Percentiles rank a stretch among this genome's conserved stretches.
Evolutionary conservation across 2,329 filamentous ascomycete genomes (phyloP).

Genomic region (Hypoxylon sp.): DNA sequence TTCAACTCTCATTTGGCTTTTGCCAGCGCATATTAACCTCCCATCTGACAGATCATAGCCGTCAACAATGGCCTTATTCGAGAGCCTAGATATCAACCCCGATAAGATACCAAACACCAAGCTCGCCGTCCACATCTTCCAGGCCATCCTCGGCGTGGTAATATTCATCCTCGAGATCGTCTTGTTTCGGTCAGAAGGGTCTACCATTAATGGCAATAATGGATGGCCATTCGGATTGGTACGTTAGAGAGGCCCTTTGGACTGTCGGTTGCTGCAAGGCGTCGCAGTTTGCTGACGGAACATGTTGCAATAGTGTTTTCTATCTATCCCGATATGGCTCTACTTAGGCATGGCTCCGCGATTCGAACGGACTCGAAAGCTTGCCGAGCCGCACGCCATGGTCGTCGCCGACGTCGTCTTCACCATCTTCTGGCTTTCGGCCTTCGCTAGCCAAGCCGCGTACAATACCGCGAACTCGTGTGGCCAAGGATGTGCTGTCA

Average conservation of each 20-base stretch:
- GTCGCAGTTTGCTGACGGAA: constrained; percentile 17
- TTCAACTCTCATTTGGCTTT: constrained; percentile 9
- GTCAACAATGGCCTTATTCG: constrained; percentile 49
- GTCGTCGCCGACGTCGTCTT: constrained; percentile 64
- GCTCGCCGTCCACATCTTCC: constrained; percentile 63
- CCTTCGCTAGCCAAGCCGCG: constrained; percentile 70
- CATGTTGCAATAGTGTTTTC: constrained; percentile 62
- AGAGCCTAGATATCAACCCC: constrained; percentile 60
- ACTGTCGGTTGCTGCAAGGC: not conserved
- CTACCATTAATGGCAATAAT: constrained; percentile 63
- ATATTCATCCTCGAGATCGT: constrained; percentile 67
- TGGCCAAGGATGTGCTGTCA: constrained; percentile 63
- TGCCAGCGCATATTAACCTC: constrained; percentile 20
- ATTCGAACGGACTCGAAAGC: constrained; percentile 66
- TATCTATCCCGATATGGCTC: constrained; percentile 69
- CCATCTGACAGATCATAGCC: constrained; percentile 7
- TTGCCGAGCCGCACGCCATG: constrained; percentile 70
- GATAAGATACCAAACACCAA: constrained; percentile 64
- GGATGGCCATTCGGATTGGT: constrained; percentile 72
- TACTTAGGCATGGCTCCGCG: constrained; percentile 71
- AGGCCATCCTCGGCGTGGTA: constrained; percentile 63
- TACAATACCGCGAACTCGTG: constrained; percentile 67
- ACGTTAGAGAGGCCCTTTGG: constrained; percentile 44
- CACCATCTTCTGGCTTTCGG: constrained; percentile 70
- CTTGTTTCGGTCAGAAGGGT: constrained; percentile 59